Evolutionary conservation across 331 rosid species (phyloP).

Genomic region (Spiraea crenata): DNA sequence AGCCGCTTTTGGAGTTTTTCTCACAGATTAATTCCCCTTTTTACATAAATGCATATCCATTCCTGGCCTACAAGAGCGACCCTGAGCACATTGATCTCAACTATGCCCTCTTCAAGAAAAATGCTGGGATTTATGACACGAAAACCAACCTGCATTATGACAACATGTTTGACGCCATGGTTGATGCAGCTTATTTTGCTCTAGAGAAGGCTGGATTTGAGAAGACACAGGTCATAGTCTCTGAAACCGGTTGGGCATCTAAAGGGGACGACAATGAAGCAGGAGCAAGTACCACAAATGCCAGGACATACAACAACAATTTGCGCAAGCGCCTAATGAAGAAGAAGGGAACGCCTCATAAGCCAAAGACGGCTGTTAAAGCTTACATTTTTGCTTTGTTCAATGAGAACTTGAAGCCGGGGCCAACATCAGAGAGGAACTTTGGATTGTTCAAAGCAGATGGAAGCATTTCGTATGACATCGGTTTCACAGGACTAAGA

Average conservation of each 20-base stretch:
- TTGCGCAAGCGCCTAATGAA: conserved; percentile 55
- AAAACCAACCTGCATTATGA: conserved; percentile 77
- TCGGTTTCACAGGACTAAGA: conserved; percentile 72
- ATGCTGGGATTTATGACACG: conserved; percentile 58
- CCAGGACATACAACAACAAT: conserved; percentile 61
- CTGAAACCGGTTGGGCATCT: conserved; percentile 97
- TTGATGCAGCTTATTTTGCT: conserved; percentile 86
- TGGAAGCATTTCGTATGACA: conserved; percentile 79
- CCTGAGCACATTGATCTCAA: conserved; percentile 71
- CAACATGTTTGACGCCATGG: conserved; percentile 79
- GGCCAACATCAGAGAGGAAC: conserved; percentile 85
- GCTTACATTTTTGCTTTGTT: conserved; percentile 83
- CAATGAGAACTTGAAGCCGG: conserved; percentile 77
- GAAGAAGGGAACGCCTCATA: conserved; percentile 83
- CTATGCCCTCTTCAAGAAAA: conserved; percentile 74
- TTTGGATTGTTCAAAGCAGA: conserved; percentile 83
- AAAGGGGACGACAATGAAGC: conserved; percentile 66
- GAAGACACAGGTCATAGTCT: conserved; percentile 72
- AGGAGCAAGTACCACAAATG: conserved; percentile 56
- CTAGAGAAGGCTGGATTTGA: conserved; percentile 71
- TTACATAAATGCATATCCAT: conserved; percentile 93
- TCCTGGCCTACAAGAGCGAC: conserved; percentile 78
- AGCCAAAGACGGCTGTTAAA: conserved; percentile 61
- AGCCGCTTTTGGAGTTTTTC: conserved; percentile 75
- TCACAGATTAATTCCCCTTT: conserved; percentile 71